Evolutionary conservation across 75 land plant genomes (phyloP), one percentile per base, ranked within the genome.

Genomic region (Sequoiadendron giganteum): DNA sequence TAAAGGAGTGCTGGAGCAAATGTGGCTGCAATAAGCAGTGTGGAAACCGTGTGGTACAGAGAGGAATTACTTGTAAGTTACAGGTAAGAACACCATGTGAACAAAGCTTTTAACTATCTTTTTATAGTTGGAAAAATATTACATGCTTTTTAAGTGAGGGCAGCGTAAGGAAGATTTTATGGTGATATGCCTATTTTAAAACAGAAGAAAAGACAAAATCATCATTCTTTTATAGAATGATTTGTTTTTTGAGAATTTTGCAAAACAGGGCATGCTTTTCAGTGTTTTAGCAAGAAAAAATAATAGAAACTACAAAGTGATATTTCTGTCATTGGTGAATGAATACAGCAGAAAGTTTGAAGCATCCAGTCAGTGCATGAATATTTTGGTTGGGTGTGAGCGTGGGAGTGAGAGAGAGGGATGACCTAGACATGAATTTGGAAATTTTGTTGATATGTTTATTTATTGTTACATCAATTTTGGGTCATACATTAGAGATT

Each of bases 1-100:
- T 98, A 65, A 98, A 97, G 86, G 99, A 98, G 86, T 98, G 99
- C 93, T 98, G 99, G 99, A 92, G 89, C 45, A 98, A 98, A 90
- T 98, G 99, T 91, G 94, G 96, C 3, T 98, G 99, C 85, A 86
- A 49, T 55, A 93, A 88, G 89, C 86, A 90, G 5, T 98, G 99
- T 89, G 97, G 99, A 25, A 98, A 98, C 84, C 93, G 99, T n/a
- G 89, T 97, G 0, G 99, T 97, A 19, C 99, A 98, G 83, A 83
- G 94, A 87, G 99, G 99, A 6, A 94, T 98, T 43, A 86, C 87
- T 0, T 72, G 84, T 75, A 90, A 90, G 49, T 89, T 98, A 84
- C 98, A 97, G 98, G 99, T 95, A 82, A 82, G 52, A 13, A 10
- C 40, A 76, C 25, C 45, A 82, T 73, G 45, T 79, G 15, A 38